Base-by-base conservation (phyloP, 176 grass and related monocot genomes). In the Hordeum marinum region DNA sequence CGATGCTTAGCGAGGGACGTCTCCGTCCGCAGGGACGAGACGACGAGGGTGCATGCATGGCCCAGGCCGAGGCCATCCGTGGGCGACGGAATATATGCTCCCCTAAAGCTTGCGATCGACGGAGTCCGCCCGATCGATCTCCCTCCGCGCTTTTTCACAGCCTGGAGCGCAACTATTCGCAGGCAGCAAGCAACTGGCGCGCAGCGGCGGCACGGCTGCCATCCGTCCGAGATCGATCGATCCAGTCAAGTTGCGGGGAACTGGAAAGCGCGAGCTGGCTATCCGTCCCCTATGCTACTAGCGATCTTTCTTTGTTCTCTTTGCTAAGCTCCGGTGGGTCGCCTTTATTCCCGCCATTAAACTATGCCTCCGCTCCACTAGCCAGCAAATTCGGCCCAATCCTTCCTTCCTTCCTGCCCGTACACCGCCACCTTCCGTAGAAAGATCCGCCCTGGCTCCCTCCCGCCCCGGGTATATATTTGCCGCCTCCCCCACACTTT, bases 341-440 rank as follows among this genome's bases (percentile, higher is more conserved):
- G 12, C 67, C 80, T 91, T 87, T 84, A 87, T 91, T 87, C 89
- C 80, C 15, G 48, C 52, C 63, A 82, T 63, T 83, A 21, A 39
- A 71, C 39, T 72, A 78, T 52, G 32, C 11, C 42, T 36, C 65
- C 29, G 58, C 68, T 67, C 75, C 84, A 83, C 75, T 34, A 4
- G 68, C 59, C 17, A 55, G 43, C 61, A 84, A 91, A 87, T 87
- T 87, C 76, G 81, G 48, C 63, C 25, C 83, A 36, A 80, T 84
- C 76, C 79, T 43, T 27, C 11, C 2, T 83, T 59, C 75, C 42
- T n/a, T 20, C 3, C 63, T 23, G 10, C 26, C 46, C 72, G 58
- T 61, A 75, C 43, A 72, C 68, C 68, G 0, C 37, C 21, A 62
- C 59, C 23, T 6, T 60, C 21, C 21, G 23, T 72, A 34, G 14